Base-by-base conservation (phyloP, 345 rosid species). In the Moringa oleifera region DNA sequence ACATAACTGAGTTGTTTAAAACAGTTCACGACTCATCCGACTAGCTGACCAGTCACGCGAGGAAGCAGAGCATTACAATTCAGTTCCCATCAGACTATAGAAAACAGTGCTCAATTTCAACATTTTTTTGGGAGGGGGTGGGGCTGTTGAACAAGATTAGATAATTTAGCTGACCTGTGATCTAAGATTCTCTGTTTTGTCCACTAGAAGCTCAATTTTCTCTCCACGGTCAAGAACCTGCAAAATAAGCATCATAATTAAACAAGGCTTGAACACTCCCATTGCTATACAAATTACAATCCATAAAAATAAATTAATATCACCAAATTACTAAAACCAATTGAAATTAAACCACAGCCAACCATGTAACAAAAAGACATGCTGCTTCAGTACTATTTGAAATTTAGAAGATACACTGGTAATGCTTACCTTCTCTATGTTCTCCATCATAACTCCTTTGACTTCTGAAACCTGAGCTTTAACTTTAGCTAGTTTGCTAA, bases 151-250 rank as follows among this genome's bases (percentile, higher is more conserved):
- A 55, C 33, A 4, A 18, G 10, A 55, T 55, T 23, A 8, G 7
- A 55, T 22, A 0, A 17, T 24, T 24, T 62, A 20, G 24, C 74
- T 49, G 28, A 85, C 95, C 91, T 88, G 95, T 16, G 83, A 80
- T 33, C 79, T 89, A 65, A 88, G 89, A 69, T 85, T 83, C 74
- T 88, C 95, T 37, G 95, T 83, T 71, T 83, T 88, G 64, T 85
- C 95, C 33, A 88, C 95, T 65, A 88, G 72, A 57, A 88, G 70
- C 73, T 88, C 91, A 61, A 88, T 85, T 76, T 88, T 88, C 74
- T 88, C 89, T 37, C 95, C 91, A 41, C 95, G 89, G 69, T 85
- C 89, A 55, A 88, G 85, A 68, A 88, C 91, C 91, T 85, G 63
- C 54, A 62, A 19, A 25, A 53, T 16, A 61, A 59, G 21, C 12